Conservation (phyloP, 345 rosid genomes). For the Bruguiera gymnorhiza region DNA sequence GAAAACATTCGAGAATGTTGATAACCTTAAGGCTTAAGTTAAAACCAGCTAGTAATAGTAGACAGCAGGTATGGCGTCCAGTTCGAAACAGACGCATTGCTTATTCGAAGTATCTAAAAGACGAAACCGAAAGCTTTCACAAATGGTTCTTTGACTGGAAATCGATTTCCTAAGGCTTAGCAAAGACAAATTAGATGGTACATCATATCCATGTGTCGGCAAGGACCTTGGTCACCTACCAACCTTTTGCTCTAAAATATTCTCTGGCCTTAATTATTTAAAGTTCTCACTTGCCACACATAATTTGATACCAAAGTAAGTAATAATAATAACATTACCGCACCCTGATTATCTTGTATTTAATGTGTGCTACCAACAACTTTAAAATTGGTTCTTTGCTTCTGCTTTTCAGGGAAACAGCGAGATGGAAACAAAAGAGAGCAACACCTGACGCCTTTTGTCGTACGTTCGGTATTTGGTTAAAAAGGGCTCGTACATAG, state of each 20-base stretch:
- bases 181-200: conserved; percentile 29
- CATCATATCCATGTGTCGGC: conserved; percentile 30
- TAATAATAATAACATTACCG: too few species aligned
- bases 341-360: too few species aligned
- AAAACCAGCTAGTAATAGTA: not conserved
- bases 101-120: not conserved
- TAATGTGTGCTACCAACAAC: too few species aligned
- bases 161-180: not conserved
- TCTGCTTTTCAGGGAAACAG: too few species aligned
- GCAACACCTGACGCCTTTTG: too few species aligned
- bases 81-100: not conserved
- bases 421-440: too few species aligned
- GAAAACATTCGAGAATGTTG: too few species aligned
- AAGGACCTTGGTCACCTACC: conserved; percentile 34
- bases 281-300: not conserved
- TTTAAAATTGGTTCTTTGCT: too few species aligned
- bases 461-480: too few species aligned
- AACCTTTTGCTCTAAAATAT: not conserved
- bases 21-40: not conserved
- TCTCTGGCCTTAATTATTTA: not conserved
- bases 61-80: conserved; percentile 30
- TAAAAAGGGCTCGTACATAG: too few species aligned
- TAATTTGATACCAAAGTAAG: not conserved
- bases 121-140: not conserved
- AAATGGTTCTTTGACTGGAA: not conserved